Evolutionary conservation across 2,329 filamentous ascomycete genomes (phyloP), one percentile per base, ranked within the genome.

Genomic region (Fusarium sp.): DNA sequence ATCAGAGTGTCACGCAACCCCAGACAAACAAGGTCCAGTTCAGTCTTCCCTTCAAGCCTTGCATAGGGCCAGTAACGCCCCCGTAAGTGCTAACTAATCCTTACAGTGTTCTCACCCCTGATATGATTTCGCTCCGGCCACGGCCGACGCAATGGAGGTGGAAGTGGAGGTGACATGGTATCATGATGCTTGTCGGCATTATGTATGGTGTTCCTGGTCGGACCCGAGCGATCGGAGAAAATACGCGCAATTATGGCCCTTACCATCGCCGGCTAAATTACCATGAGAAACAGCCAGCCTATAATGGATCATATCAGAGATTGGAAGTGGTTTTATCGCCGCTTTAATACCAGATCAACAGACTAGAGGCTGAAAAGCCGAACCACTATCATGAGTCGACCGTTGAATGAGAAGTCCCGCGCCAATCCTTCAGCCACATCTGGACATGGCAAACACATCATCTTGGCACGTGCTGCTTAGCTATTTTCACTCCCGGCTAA

Each of bases 1-100:
- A 43, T 53, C 61, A 71, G 44, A 57, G 24, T 24, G 59, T 63
- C 61, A 72, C 52, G 63, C 69, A 30, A 30, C 10, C 11, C 28
- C 11, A 13, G 28, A 8, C 28, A 13, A 30, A 8, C 28, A 13
- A 30, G 28, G 28, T 30, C 28, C 28, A 30, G 10, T 30, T 13
- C 4, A 13, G 10, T 30, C 3, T 30, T 13, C 10, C 11, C 11
- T 11, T 11, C 10, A 30, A 30, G 10, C 28, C 28, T 13, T 30
- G 28, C 28, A 30, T 13, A 30, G 10, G 28, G 11, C 28, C 10
- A 30, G 28, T 30, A 62, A 72, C 15, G 20, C 28, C 20, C 20
- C 30, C 28, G 28, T 26, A 44, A 67, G 47, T 47, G 51, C 50
- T 56, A 56, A 45, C 50, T 56, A 56, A 45, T 67, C 43, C 68